phyloP scores from a whole-genome alignment of 2,329 filamentous ascomycete species.

The Colletotrichum kahawae region DNA sequence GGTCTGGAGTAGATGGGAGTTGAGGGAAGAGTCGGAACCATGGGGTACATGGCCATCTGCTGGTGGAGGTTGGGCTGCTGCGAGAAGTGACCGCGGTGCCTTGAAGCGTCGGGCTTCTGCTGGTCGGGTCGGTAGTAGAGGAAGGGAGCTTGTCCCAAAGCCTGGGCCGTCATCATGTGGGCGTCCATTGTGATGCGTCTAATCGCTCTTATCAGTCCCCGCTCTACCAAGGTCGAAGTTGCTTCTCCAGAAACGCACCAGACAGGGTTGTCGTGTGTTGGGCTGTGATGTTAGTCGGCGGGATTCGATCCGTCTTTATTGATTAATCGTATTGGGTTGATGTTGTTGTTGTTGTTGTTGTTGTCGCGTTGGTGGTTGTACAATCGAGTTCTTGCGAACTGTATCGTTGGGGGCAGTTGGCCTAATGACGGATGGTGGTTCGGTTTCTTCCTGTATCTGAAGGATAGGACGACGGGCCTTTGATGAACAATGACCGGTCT shows the following conservation, averaged over 20 bases:
- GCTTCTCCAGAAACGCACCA: constrained; percentile 32
- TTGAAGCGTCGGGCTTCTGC: constrained; percentile 67
- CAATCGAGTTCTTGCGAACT: constrained; percentile 28
- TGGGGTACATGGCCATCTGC: constrained; percentile 58
- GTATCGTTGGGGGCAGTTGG: constrained; percentile 29
- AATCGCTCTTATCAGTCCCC: constrained; percentile 25
- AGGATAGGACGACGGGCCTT: constrained; percentile 52
- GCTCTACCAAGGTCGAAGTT: background rate
- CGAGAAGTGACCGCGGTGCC: constrained; percentile 77
- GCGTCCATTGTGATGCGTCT: constrained; percentile 65
- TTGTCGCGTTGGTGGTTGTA: constrained; percentile 28
- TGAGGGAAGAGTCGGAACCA: constrained; percentile 63
- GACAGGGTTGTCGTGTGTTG: constrained; percentile 23
- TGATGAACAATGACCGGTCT: constrained; percentile 23
- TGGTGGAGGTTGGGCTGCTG: constrained; percentile 49
- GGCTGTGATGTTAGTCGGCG: constrained; percentile 14
- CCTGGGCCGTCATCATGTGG: constrained; percentile 58
- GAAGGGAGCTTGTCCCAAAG: constrained; percentile 77
- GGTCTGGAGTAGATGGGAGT: constrained; percentile 71
- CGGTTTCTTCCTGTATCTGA: constrained; percentile 24
- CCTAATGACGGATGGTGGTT: constrained; percentile 33
- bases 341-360: background rate
- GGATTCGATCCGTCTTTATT: constrained; percentile 1
- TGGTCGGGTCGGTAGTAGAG: constrained; percentile 84
- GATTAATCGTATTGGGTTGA: background rate